These are phyloP conservation scores for Candida dajiaensis DNA, from an alignment of 805 yeast species.

Conservation along the genomic window DNA sequence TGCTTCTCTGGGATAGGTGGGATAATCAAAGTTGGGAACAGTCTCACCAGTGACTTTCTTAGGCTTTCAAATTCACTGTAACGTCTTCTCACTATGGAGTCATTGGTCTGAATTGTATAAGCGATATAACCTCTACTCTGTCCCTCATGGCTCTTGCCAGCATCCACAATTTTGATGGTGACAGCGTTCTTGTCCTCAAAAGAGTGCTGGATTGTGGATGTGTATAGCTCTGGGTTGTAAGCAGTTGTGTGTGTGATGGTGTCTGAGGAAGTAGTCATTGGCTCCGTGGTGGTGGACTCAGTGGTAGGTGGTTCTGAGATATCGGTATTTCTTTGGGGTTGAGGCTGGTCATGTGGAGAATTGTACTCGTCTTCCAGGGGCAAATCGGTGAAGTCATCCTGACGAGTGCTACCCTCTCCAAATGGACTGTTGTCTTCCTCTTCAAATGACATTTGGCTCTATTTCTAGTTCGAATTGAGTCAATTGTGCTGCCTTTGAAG, in stretches of 20 bases:
- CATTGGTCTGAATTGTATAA: conserved; percentile 68
- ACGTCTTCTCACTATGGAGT: conserved; percentile 65
- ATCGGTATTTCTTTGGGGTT: conserved; percentile 5
- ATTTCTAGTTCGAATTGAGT: neutral
- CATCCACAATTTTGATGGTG: conserved; percentile 56
- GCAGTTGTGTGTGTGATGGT: conserved; percentile 15
- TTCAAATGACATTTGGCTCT: conserved; percentile 12
- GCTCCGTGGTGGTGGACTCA: neutral
- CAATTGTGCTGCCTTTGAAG: neutral
- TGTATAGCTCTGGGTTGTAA: conserved; percentile 24
- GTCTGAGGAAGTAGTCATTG: neutral
- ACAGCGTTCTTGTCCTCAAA: conserved; percentile 16
- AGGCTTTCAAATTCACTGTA: conserved; percentile 90
- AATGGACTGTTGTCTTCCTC: conserved; percentile 25
- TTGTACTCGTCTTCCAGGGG: conserved; percentile 20
- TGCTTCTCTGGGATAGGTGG: conserved; percentile 95
- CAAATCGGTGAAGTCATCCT: conserved; percentile 24
- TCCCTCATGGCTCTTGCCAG: conserved; percentile 82
- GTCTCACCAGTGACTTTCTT: conserved; percentile 59
- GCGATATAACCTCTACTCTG: conserved; percentile 71
- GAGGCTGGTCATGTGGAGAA: neutral
- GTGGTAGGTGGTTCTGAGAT: conserved; percentile 6
- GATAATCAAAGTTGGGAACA: conserved; percentile 75
- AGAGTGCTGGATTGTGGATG: conserved; percentile 15
- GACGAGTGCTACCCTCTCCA: conserved; percentile 9